These are phyloP conservation scores for Xylogone sp. DNA, from an alignment of 2,329 filamentous ascomycete species.

Conservation along the genomic window DNA sequence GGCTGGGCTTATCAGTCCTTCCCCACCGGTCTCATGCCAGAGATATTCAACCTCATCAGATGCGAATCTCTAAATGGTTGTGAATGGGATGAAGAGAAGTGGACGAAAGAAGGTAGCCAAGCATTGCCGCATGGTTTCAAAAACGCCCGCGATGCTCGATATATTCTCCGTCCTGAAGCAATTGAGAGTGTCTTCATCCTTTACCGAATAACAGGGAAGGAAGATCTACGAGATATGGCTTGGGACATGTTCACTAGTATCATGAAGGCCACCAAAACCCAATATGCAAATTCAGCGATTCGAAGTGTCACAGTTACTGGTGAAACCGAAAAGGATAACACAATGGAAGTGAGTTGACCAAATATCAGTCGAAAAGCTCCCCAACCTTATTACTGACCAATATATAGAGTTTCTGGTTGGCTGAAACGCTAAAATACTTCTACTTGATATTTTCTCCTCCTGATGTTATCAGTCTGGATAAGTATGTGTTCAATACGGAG, in stretches of 20 bases:
- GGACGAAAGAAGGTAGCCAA: conserved; percentile 27
- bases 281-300: conserved; percentile 36
- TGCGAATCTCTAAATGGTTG: conserved; percentile 17
- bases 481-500: conserved; percentile 44
- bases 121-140: conserved; percentile 8
- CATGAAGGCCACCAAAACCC: conserved; percentile 35
- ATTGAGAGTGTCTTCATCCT: conserved; percentile 67
- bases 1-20: conserved; percentile 58
- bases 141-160: conserved; percentile 25
- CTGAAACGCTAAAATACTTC: conserved; percentile 60
- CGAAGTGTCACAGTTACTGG: conserved; percentile 29
- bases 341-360: conserved; percentile 44
- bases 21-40: conserved; percentile 59
- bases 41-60: conserved; percentile 41
- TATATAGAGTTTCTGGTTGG: conserved; percentile 48
- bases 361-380: conserved; percentile 30
- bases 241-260: conserved; percentile 44
- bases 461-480: conserved; percentile 51
- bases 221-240: conserved; percentile 33
- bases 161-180: conserved; percentile 56
- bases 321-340: conserved; percentile 35
- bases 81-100: conserved; percentile 45
- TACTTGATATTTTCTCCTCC: conserved; percentile 48
- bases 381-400: conserved; percentile 1
- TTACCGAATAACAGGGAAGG: conserved; percentile 22